Evolutionary conservation across 495 filamentous ascomycete species (phyloP).

Genomic region (Geopyxis carbonaria): DNA sequence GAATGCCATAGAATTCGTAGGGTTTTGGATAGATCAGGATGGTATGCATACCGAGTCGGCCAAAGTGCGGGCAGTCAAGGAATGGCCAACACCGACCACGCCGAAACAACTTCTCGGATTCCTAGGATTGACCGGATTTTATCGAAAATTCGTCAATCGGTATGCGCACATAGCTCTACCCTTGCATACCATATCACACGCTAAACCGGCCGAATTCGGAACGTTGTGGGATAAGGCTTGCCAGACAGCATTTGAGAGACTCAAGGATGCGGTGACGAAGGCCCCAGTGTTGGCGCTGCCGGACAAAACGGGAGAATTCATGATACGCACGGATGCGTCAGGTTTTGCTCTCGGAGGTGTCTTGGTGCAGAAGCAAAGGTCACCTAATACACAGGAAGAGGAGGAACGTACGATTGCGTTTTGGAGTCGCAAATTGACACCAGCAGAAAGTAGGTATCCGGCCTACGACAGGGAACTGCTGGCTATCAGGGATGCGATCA

Average conservation of each 20-base stretch:
- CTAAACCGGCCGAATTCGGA: neutral
- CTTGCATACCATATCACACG: neutral
- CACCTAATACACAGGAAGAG: neutral
- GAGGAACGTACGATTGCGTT: constrained; percentile 4
- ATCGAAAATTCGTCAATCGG: neutral
- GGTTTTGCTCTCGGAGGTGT: constrained; percentile 1
- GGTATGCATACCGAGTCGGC: neutral
- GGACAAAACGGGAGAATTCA: neutral
- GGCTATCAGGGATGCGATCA: neutral
- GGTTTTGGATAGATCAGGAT: constrained; percentile 15
- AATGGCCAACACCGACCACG: neutral
- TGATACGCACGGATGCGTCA: neutral
- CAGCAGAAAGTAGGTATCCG: neutral
- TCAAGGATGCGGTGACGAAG: neutral
- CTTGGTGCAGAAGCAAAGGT: neutral
- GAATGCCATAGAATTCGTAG: constrained; percentile 23
- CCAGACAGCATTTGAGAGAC: neutral
- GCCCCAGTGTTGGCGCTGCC: neutral
- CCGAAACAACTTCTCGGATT: neutral
- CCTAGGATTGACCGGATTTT: neutral
- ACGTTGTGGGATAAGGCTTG: neutral
- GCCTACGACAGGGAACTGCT: constrained; percentile 2
- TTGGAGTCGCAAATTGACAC: constrained; percentile 6
- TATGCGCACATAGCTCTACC: neutral
- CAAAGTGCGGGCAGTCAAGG: neutral